Evolutionary conservation across 495 filamentous ascomycete species (phyloP), one percentile per base, ranked within the genome.

Genomic region (Aspergillus indologenus): DNA sequence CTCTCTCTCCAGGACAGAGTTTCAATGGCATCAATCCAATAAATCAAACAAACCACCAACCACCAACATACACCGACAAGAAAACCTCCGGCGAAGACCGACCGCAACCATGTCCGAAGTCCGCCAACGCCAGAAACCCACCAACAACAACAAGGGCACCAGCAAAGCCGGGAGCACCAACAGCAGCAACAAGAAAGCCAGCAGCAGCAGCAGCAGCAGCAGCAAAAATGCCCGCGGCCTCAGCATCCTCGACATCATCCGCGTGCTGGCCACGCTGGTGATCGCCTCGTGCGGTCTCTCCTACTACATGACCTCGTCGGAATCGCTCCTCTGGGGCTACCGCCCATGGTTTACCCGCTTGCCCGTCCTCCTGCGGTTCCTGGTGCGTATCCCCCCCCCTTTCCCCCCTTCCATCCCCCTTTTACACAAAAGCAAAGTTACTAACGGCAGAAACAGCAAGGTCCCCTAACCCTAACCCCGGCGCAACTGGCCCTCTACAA

Each of bases 221-320:
- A 54, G 20, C 61, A 56, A 53, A 12, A 58, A 58, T 43, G 48
- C 51, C 11, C 34, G 65, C 17, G 61, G 68, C 34, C 62, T 34
- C 49, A 68, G 68, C 34, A 79, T 87, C 70, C 56, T 92, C 45
- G 94, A 98, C 75, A 72, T 93, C 52, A 67, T 94, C 53, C 87
- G 93, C 56, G 77, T 94, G 6, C 60, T 96, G 20, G 81, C 79
- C 7, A 88, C 89, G 26, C 69, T 94, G 18, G 61, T 90, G 49
- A 66, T 94, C 48, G 82, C 90, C 48, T 89, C 84, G 21, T 81
- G 78, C 60, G 82, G 83, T 4, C 78, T 93, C 47, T 91, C 88
- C 73, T 96, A 91, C 71, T 87, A 95, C 60, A 77, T 92, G 61
- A 96, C 89, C 0, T 73, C 76, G 59, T 85, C 86, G 60, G 81